Evolutionary conservation across 495 filamentous ascomycete genomes (phyloP), one percentile per base, ranked within the genome.

Genomic region (Hypoxylon perforatum): DNA sequence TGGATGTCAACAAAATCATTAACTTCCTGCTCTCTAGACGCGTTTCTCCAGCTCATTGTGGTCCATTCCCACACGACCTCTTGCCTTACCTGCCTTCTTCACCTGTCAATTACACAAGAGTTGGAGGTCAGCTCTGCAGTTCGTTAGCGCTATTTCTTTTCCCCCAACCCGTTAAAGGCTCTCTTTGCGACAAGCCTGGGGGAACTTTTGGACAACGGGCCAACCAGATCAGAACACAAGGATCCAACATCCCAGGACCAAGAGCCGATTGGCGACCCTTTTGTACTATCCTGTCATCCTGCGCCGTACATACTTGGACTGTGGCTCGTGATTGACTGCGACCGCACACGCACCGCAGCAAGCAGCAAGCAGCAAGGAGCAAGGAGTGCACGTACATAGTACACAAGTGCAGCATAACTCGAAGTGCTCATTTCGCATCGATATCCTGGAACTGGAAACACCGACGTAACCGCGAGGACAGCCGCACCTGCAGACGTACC

Each of bases 211-310:
- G 12, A n/a, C 14, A 61, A 38, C 15, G 51, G 57, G 36, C 66
- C 66, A 69, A 69, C 66, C 66, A 69, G 57, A 44, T 45, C 28
- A 51, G 51, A 61, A 64, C 66, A 69, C 66, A 69, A 69, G 66
- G 66, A 65, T 65, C 66, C 41, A 54, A 65, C 8, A 60, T 65
- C 48, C 18, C 57, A 65, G 66, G 66, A 69, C 59, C 23, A 56
- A 61, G 46, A 65, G 66, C 66, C 66, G 66, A 69, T 69, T 69
- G 66, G 66, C 57, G 61, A 61, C 19, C 17, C 61, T 10, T 42
- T 50, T 47, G 25, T 36, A 51, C 54, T 38, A 45, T 61, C 51
- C 48, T 65, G 57, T 65, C 51, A 65, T 69, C 61, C 66, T 61
- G 61, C 45, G 47, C 66, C 66, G 45, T 28, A 69, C 49, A 61